Evolutionary conservation across 75 land plant genomes (phyloP).

Genomic region (Pinus albicaulis): DNA sequence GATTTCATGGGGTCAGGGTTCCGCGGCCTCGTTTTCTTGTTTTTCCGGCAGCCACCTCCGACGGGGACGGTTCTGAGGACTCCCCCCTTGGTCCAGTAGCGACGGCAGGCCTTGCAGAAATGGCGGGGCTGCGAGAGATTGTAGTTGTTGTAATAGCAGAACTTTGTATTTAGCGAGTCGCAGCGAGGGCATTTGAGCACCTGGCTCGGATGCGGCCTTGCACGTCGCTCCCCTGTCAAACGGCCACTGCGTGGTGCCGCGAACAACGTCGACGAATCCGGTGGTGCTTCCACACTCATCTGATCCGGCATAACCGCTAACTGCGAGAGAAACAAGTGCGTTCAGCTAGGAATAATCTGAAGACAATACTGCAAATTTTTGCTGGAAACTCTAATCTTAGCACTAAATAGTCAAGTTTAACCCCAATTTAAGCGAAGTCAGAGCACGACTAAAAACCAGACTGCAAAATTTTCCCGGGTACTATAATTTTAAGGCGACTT

Average conservation of each 20-base stretch:
- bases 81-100: conserved; percentile 14
- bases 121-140: conserved; percentile 8
- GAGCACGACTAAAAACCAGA: neutral
- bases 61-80: conserved; percentile 11
- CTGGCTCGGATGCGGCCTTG: conserved; percentile 11
- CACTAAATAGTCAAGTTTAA: neutral
- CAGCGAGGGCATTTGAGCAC: conserved; percentile 15
- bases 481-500: neutral
- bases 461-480: neutral
- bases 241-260: neutral
- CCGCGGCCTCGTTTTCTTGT: conserved; percentile 11
- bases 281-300: neutral
- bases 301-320: conserved; percentile 4
- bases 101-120: conserved; percentile 13
- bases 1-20: neutral
- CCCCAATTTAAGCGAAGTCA: neutral
- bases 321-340: neutral
- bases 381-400: neutral
- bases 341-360: neutral
- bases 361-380: neutral
- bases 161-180: conserved; percentile 9
- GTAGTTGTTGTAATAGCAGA: conserved; percentile 16
- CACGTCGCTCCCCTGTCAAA: neutral
- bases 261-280: neutral
- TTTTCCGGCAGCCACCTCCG: conserved; percentile 13